Conservation (phyloP, 2,329 filamentous ascomycete species). For the Calonectria crousiana region DNA sequence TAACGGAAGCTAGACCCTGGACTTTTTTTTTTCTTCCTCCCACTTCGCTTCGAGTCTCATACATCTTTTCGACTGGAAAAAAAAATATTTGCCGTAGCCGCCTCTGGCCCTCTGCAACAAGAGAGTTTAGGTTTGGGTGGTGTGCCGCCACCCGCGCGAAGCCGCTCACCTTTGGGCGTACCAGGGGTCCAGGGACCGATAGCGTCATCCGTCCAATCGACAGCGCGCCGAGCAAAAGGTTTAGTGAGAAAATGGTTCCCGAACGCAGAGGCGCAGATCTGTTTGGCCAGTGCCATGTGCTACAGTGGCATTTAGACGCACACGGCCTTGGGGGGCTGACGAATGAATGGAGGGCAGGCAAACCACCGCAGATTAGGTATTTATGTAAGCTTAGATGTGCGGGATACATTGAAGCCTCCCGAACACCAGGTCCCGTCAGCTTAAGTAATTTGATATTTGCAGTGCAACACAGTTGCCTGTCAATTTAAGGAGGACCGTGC, state of each 20-base stretch:
- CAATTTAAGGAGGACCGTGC: conserved; percentile 14
- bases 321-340: background rate
- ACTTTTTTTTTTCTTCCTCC: background rate
- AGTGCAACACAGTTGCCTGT: background rate
- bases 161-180: background rate
- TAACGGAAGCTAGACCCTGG: background rate
- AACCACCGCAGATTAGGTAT: conserved; percentile 17
- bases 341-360: background rate
- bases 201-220: conserved; percentile 8
- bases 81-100: background rate
- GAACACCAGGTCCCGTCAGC: background rate
- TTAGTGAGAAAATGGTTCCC: conserved; percentile 13
- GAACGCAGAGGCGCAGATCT: conserved; percentile 10
- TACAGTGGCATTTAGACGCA: conserved; percentile 6
- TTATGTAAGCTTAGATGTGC: conserved; percentile 6
- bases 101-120: background rate
- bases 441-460: background rate
- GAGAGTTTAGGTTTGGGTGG: conserved; percentile 34
- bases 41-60: conserved; percentile 14
- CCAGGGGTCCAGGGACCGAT: conserved; percentile 19
- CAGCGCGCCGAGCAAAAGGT: background rate
- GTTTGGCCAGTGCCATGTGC: conserved; percentile 2
- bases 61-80: background rate
- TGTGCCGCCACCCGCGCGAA: conserved; percentile 34
- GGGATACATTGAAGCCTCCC: background rate